These are phyloP conservation scores for Calonectria naviculata DNA, from an alignment of 2,329 filamentous ascomycete species.

Conservation along the genomic window DNA sequence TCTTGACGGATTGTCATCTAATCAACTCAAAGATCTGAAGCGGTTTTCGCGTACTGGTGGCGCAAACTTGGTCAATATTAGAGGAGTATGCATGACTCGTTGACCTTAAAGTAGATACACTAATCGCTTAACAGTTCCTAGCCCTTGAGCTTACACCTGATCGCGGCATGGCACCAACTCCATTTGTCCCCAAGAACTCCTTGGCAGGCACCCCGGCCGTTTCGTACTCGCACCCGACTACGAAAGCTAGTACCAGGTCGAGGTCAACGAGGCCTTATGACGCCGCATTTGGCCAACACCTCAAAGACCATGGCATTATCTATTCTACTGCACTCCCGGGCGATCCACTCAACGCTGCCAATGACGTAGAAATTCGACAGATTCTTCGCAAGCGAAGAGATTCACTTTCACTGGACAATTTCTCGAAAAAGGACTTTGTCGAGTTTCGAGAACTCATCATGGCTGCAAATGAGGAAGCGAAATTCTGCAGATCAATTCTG, in stretches of 20 bases:
- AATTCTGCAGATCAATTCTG: neutral
- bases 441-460: neutral
- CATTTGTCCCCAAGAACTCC: neutral
- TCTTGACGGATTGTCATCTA: neutral
- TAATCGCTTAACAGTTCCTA: neutral
- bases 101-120: neutral
- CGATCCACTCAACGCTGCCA: neutral
- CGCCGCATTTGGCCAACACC: neutral
- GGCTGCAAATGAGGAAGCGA: neutral
- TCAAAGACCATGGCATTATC: neutral
- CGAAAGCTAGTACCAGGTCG: no score
- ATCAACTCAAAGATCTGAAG: neutral
- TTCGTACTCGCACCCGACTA: neutral
- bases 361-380: neutral
- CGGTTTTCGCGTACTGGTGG: neutral
- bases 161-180: neutral
- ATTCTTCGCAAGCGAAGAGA: neutral
- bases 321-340: neutral
- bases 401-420: neutral
- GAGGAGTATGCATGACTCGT: neutral
- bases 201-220: no score
- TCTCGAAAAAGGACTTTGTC: neutral
- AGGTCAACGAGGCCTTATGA: neutral
- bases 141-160: no score
- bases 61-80: neutral